A percentile compares a stretch with the other conserved stretches of the same genome.
Evolutionary conservation across 2,329 filamentous ascomycete species (phyloP).

Genomic region (Alternaria novae-zelandiae): DNA sequence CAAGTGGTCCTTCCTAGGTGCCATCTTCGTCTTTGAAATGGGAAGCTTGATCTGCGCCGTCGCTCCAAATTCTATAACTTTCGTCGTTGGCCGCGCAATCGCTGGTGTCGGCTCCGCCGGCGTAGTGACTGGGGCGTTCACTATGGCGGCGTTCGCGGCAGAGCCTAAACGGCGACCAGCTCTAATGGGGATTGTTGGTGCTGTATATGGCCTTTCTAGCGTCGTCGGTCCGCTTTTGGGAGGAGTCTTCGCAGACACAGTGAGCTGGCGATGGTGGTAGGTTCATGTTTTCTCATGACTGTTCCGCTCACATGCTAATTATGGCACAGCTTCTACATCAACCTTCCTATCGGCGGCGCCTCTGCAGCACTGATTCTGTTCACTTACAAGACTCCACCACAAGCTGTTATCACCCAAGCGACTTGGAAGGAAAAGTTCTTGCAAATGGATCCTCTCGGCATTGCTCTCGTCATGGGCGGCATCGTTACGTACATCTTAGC

Average conservation of each 20-base stretch:
- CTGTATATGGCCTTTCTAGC: constrained; percentile 42
- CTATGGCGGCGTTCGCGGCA: constrained; percentile 52
- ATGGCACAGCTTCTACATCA: constrained; percentile 44
- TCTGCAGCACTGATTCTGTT: constrained; percentile 39
- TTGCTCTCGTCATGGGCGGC: constrained; percentile 47
- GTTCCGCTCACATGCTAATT: neutral
- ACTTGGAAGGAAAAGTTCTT: constrained; percentile 47
- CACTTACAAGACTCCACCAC: constrained; percentile 38
- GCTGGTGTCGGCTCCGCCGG: constrained; percentile 49
- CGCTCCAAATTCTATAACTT: constrained; percentile 41
- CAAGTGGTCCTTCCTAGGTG: constrained; percentile 45
- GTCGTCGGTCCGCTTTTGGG: constrained; percentile 52
- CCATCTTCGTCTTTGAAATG: constrained; percentile 58
- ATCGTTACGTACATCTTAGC: constrained; percentile 53
- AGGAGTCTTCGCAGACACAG: constrained; percentile 48
- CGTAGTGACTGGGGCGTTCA: constrained; percentile 39
- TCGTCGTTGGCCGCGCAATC: constrained; percentile 51
- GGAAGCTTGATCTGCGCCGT: constrained; percentile 61
- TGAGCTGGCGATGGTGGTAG: constrained; percentile 51
- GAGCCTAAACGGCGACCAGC: constrained; percentile 50
- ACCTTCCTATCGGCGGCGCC: constrained; percentile 54
- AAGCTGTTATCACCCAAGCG: constrained; percentile 20
- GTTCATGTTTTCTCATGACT: neutral
- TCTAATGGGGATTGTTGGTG: constrained; percentile 47
- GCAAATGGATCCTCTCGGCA: constrained; percentile 56